Evolutionary conservation across 495 filamentous ascomycete species (phyloP).

Genomic region (Talaromyces nanjingensis): DNA sequence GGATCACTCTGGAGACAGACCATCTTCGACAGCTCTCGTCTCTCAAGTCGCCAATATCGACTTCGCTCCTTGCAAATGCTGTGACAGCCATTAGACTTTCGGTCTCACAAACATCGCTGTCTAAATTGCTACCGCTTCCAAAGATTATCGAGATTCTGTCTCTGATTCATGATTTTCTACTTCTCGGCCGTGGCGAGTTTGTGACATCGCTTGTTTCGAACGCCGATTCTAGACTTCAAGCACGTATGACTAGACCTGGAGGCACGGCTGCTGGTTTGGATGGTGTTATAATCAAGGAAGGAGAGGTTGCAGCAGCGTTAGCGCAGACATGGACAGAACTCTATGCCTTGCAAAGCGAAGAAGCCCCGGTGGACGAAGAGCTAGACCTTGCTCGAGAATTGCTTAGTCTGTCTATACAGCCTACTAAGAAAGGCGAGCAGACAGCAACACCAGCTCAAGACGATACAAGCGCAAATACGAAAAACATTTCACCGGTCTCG

Average conservation of each 20-base stretch:
- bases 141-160: constrained; percentile 70
- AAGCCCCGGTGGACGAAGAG: constrained; percentile 65
- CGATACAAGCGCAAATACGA: constrained; percentile 21
- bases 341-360: constrained; percentile 62
- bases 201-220: constrained; percentile 76
- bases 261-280: constrained; percentile 27
- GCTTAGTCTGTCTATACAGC: constrained; percentile 53
- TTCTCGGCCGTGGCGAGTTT: constrained; percentile 86
- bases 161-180: constrained; percentile 77
- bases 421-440: constrained; percentile 21
- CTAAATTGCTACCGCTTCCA: constrained; percentile 67
- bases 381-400: constrained; percentile 76
- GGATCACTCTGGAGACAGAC: constrained; percentile 58
- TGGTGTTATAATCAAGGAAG: constrained; percentile 71
- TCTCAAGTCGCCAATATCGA: constrained; percentile 65
- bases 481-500: constrained; percentile 28
- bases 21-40: constrained; percentile 69
- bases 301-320: constrained; percentile 71
- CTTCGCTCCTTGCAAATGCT: constrained; percentile 58
- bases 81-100: constrained; percentile 72
- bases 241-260: constrained; percentile 17
- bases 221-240: constrained; percentile 49
- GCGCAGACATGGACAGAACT: constrained; percentile 71
- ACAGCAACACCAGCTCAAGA: constrained; percentile 28
- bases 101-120: constrained; percentile 71